phyloP scores from a whole-genome alignment of 2,329 filamentous ascomycete genomes.

The Cadophora malorum region DNA sequence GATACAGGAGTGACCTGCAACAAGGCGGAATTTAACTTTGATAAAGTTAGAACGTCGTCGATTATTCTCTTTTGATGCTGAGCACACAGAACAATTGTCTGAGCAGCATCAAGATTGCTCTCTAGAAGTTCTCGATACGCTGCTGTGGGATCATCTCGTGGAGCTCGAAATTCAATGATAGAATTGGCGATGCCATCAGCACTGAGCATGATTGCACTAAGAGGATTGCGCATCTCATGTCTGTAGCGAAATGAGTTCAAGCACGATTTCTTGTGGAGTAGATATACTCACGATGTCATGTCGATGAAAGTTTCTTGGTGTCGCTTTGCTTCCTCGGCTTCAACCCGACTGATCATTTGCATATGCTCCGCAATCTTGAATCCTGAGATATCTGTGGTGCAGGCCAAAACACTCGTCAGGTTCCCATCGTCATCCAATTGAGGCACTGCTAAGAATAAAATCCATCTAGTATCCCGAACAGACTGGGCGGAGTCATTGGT shows the following conservation, averaged over 20 bases:
- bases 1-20: constrained; percentile 70
- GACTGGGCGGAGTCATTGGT: constrained; percentile 63
- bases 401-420: constrained; percentile 70
- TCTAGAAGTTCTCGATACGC: constrained; percentile 55
- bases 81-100: constrained; percentile 79
- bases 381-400: constrained; percentile 81
- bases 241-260: constrained; percentile 19
- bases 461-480: constrained; percentile 63
- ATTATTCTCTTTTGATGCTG: constrained; percentile 78
- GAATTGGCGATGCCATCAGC: constrained; percentile 70
- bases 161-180: constrained; percentile 48
- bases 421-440: constrained; percentile 67
- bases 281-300: constrained; percentile 57
- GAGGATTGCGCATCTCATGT: constrained; percentile 79
- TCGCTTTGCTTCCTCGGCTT: constrained; percentile 79
- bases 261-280: background rate
- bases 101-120: constrained; percentile 69
- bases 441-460: constrained; percentile 70
- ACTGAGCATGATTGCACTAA: constrained; percentile 76
- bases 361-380: constrained; percentile 84
- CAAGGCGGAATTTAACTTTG: constrained; percentile 74
- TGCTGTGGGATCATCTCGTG: constrained; percentile 32
- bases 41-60: constrained; percentile 68
- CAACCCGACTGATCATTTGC: constrained; percentile 76
- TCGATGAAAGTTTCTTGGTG: constrained; percentile 76